phyloP scores from a whole-genome alignment of 805 yeast genomes.

The Jamesozyma jinghongensis region DNA sequence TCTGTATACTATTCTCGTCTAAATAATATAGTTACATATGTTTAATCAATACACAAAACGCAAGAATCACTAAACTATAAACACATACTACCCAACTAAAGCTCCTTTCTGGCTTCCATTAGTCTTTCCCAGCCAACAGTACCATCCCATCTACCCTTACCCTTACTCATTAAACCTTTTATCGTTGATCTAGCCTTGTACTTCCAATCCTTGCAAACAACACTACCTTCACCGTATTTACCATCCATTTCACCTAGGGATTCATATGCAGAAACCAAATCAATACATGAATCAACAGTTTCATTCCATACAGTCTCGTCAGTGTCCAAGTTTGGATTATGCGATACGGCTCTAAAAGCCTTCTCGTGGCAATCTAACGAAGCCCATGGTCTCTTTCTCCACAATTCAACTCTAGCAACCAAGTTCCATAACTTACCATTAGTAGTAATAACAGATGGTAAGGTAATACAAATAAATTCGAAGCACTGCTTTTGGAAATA shows the following conservation, averaged over 20 bases:
- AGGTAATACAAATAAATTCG: conserved; percentile 57
- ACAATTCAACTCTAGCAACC: conserved; percentile 74
- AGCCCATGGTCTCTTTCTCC: conserved; percentile 84
- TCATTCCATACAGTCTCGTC: conserved; percentile 62
- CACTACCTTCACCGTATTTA: conserved; percentile 64
- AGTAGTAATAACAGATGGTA: conserved; percentile 63
- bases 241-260: conserved; percentile 81
- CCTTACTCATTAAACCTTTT: conserved; percentile 69
- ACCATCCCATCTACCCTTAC: conserved; percentile 71
- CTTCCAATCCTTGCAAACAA: conserved; percentile 91
- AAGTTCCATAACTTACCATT: conserved; percentile 63
- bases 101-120: conserved; percentile 30
- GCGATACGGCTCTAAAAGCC: conserved; percentile 66
- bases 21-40: too few relatives aligned
- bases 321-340: conserved; percentile 53
- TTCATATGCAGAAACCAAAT: conserved; percentile 77
- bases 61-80: too few relatives aligned
- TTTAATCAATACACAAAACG: too few relatives aligned
- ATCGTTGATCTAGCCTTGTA: conserved; percentile 68
- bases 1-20: neutral
- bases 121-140: conserved; percentile 67
- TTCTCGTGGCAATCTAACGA: conserved; percentile 79
- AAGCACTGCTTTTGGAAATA: conserved; percentile 62
- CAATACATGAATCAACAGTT: conserved; percentile 70
- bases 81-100: conserved; percentile 7